Conservation (phyloP, 768 basidiomycete species). For the Piloderma croceum region DNA sequence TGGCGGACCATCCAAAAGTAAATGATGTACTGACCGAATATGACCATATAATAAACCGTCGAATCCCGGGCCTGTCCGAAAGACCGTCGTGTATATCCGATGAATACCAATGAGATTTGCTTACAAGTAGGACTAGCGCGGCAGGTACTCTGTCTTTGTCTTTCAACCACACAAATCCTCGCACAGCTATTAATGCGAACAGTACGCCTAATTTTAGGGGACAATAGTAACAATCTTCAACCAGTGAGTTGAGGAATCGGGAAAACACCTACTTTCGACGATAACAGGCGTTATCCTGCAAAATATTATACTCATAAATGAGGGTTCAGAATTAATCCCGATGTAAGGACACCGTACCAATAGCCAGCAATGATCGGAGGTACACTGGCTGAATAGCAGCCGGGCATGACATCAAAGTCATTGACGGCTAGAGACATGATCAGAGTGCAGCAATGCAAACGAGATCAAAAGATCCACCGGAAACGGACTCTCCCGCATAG, state of each 20-base stretch:
- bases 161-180: constrained; percentile 4
- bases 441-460: no score
- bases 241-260: no score
- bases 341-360: constrained; percentile 1
- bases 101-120: neutral
- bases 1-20: no score
- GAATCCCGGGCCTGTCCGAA: constrained; percentile 7
- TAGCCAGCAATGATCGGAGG: constrained; percentile 9
- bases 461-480: no score
- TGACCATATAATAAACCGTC: constrained; percentile 6
- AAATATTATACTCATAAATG: no score
- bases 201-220: constrained; percentile 4
- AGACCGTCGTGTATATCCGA: no score
- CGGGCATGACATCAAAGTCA: constrained; percentile 6
- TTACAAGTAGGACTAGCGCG: constrained; percentile 5
- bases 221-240: no score
- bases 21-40: no score
- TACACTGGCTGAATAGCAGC: constrained; percentile 9
- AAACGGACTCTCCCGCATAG: constrained; percentile 7
- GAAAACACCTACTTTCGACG: no score
- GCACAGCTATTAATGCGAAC: constrained; percentile 3
- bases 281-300: constrained; percentile 8
- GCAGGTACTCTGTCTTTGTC: constrained; percentile 4
- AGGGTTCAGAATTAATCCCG: neutral
- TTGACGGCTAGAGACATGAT: no score